Conservation (phyloP, 495 filamentous ascomycete genomes). For the Penicillium odoratum region DNA sequence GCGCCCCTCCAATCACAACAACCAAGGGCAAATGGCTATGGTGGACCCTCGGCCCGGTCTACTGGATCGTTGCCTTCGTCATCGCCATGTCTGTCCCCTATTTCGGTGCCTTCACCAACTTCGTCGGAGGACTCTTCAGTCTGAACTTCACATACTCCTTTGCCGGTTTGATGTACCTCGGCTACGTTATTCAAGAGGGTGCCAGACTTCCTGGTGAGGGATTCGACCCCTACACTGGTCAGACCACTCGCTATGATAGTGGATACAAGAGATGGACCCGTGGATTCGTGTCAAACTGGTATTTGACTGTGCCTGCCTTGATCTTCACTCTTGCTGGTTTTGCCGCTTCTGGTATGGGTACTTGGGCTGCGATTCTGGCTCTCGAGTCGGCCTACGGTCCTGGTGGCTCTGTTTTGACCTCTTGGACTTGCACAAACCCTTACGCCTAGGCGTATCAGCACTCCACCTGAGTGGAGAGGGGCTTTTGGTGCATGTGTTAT, state of each 20-base stretch:
- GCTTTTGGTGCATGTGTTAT: not conserved
- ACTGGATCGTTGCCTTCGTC: slow-evolving; percentile 54
- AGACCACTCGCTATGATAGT: slow-evolving; percentile 31
- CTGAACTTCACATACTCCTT: slow-evolving; percentile 52
- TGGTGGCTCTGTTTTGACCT: slow-evolving; percentile 16
- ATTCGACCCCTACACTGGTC: slow-evolving; percentile 48
- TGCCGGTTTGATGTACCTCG: slow-evolving; percentile 42
- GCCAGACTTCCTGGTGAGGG: slow-evolving; percentile 40
- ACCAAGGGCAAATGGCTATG: slow-evolving; percentile 50
- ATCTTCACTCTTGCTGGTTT: slow-evolving; percentile 28
- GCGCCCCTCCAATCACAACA: slow-evolving; percentile 47
- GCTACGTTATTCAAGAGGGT: slow-evolving; percentile 41
- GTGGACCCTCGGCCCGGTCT: slow-evolving; percentile 52
- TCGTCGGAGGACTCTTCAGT: slow-evolving; percentile 33
- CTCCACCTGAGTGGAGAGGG: not conserved
- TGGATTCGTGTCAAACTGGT: slow-evolving; percentile 26
- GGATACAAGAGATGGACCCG: slow-evolving; percentile 42
- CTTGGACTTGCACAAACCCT: slow-evolving; percentile 20
- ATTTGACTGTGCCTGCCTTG: slow-evolving; percentile 23
- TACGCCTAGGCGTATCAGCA: not conserved
- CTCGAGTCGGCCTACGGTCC: slow-evolving; percentile 31
- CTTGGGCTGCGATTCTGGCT: slow-evolving; percentile 33
- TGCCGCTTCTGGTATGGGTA: slow-evolving; percentile 31
- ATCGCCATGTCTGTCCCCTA: slow-evolving; percentile 46
- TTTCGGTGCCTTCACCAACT: slow-evolving; percentile 40